A percentile compares a stretch with the other conserved stretches of the same genome.
These are phyloP conservation scores for Oryza meridionalis DNA, from an alignment of 176 grass and related monocot genomes.

Conservation along the genomic window DNA sequence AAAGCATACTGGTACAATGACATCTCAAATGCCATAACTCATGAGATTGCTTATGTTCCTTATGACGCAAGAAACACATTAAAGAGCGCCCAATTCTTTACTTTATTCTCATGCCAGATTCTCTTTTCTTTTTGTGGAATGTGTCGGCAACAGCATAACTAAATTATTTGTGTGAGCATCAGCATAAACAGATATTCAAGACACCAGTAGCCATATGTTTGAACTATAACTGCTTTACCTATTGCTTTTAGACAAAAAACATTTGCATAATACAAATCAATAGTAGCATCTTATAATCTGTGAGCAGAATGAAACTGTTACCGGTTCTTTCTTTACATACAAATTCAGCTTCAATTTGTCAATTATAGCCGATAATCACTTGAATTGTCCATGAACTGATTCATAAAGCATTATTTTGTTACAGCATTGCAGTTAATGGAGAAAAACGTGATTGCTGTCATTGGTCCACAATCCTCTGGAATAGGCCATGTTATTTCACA, in stretches of 20 bases:
- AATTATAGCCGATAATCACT: neutral
- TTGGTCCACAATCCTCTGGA: slow-evolving; percentile 80
- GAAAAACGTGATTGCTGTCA: slow-evolving; percentile 66
- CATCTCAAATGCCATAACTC: slow-evolving; percentile 33
- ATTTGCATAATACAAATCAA: neutral
- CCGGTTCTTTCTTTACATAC: neutral
- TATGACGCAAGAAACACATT: slow-evolving; percentile 46
- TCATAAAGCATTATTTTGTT: slow-evolving; percentile 45
- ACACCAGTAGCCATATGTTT: slow-evolving; percentile 15
- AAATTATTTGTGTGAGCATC: neutral
- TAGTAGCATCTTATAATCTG: slow-evolving; percentile 12
- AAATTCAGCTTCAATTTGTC: slow-evolving; percentile 17
- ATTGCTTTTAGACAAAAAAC: neutral
- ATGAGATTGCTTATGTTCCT: slow-evolving; percentile 31
- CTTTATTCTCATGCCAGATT: slow-evolving; percentile 45
- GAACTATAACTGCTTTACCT: slow-evolving; percentile 20
- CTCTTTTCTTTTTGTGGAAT: slow-evolving; percentile 28
- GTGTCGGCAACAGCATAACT: slow-evolving; percentile 19
- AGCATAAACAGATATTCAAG: no score
- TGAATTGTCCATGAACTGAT: slow-evolving; percentile 38
- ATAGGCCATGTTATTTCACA: slow-evolving; percentile 76
- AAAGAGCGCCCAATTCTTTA: slow-evolving; percentile 33
- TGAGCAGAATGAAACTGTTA: slow-evolving; percentile 23
- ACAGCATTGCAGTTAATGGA: slow-evolving; percentile 75
- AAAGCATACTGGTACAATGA: slow-evolving; percentile 44